Evolutionary conservation across 2,329 filamentous ascomycete genomes (phyloP), one percentile per base, ranked within the genome.

Genomic region (Sordariomycetes sp.): DNA sequence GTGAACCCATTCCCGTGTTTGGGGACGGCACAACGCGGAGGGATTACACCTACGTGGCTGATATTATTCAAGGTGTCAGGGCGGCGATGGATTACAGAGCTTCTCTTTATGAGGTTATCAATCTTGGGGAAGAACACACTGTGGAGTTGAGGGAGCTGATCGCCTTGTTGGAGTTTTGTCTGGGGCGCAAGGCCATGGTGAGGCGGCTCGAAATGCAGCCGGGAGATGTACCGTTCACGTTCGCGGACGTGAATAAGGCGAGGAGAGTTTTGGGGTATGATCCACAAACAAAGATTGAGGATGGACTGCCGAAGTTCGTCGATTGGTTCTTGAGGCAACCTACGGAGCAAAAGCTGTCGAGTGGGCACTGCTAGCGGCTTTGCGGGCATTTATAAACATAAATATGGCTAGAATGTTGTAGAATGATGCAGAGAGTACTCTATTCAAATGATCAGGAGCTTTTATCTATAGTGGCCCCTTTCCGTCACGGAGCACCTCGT

Each of bases 21-120:
- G 45, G 45, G 8, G 42, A 48, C 21, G 46, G 45, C 18, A 40
- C 38, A 15, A 41, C 44, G 8, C 41, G 42, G 7, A 42, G 46
- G n/a, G 46, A 49, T 17, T 48, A 46, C 27, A 48, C 46, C 9
- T 45, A 43, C 37, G 36, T 48, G 7, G 46, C 45, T 38, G 45
- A 48, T 35, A 44, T 47, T 24, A 35, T 47, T 29, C 42, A 44
- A 30, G 46, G 44, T 5, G 36, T 48, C 16, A 39, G 42, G 8
- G 38, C 43, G 3, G 44, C 46, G 6, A 40, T 48, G 14, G 44
- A 43, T 21, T 46, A 39, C 32, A 20, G 34, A 16, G 39, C 11
- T 7, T 35, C 42, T 16, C 28, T 26, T 9, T 49, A 43, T 21
- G 46, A 49, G 24, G 35, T 42, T 4, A 38, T 49, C 39, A 49